These are phyloP conservation scores for Heterobasidion irregulare DNA, from an alignment of 1,284 basidiomycete genomes.

Conservation along the genomic window DNA sequence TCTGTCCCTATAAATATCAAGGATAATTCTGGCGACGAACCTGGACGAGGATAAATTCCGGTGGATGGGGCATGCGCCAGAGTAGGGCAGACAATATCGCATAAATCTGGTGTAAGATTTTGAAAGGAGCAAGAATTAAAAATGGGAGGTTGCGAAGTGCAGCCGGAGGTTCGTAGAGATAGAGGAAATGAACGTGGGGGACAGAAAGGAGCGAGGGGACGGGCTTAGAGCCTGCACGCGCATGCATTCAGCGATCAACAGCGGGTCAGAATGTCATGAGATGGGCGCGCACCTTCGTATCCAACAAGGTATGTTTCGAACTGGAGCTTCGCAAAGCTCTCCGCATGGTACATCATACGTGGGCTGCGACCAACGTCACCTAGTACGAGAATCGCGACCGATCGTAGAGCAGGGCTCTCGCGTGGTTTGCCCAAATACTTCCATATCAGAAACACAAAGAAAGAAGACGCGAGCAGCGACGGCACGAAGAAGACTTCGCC, in stretches of 20 bases:
- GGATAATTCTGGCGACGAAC: constrained; percentile 32
- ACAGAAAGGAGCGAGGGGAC: constrained; percentile 59
- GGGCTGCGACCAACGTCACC: constrained; percentile 96
- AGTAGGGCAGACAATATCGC: constrained; percentile 59
- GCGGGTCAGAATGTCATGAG: not conserved
- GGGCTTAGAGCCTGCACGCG: constrained; percentile 57
- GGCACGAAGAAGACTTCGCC: not conserved
- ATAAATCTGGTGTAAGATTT: constrained; percentile 65
- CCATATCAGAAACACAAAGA: constrained; percentile 3
- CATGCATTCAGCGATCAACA: not conserved
- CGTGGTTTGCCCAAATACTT: constrained; percentile 4
- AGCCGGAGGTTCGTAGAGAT: constrained; percentile 60
- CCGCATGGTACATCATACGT: constrained; percentile 97
- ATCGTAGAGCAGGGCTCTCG: constrained; percentile 24
- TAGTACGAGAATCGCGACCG: constrained; percentile 62
- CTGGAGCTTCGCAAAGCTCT: constrained; percentile 78
- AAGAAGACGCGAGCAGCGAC: not conserved
- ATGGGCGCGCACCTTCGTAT: constrained; percentile 59
- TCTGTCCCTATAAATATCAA: not conserved
- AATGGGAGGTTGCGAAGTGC: constrained; percentile 60
- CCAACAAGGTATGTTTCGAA: constrained; percentile 84
- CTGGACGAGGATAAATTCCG: constrained; percentile 88
- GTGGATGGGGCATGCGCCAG: constrained; percentile 54
- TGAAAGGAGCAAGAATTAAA: constrained; percentile 71
- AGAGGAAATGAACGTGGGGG: constrained; percentile 56